A percentile compares a stretch with the other conserved stretches of the same genome.
Evolutionary conservation across 495 filamentous ascomycete genomes (phyloP).

Genomic region (Aspergillus coremiiformis): DNA sequence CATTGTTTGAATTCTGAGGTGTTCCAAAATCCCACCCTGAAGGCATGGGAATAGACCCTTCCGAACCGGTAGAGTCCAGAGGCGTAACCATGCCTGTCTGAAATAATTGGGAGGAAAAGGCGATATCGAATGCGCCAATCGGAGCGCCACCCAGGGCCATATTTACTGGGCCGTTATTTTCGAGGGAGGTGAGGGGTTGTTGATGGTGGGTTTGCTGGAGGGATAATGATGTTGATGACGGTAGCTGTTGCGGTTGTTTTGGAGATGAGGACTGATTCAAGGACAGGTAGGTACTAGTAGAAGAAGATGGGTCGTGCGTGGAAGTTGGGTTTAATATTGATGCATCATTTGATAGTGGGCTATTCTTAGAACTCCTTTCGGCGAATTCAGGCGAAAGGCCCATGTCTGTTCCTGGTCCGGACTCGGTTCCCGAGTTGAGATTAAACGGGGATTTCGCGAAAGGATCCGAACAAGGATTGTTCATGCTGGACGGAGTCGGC

Average conservation of each 20-base stretch:
- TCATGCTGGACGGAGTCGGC: background rate
- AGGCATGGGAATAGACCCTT: conserved; percentile 10
- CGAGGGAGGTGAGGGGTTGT: background rate
- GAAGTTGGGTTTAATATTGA: background rate
- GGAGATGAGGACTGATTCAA: conserved; percentile 2
- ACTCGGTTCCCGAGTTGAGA: background rate
- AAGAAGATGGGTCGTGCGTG: conserved; percentile 6
- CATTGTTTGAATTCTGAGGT: conserved; percentile 8
- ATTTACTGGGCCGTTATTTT: background rate
- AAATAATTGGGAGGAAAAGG: background rate
- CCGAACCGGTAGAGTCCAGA: conserved; percentile 10
- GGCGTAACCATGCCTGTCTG: conserved; percentile 3
- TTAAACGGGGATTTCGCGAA: background rate
- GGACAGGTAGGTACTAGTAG: conserved; percentile 1
- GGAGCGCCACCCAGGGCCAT: background rate
- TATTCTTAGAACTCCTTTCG: conserved; percentile 7
- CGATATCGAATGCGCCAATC: background rate
- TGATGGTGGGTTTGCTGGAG: background rate
- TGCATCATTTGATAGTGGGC: background rate
- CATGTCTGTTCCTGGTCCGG: conserved; percentile 2
- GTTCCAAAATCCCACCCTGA: conserved; percentile 22
- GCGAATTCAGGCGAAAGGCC: conserved; percentile 8
- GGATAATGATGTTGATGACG: background rate
- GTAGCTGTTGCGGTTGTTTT: background rate
- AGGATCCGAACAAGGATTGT: background rate